Evolutionary conservation across 495 filamentous ascomycete genomes (phyloP).

Genomic region (Lineolata rhizophorae): DNA sequence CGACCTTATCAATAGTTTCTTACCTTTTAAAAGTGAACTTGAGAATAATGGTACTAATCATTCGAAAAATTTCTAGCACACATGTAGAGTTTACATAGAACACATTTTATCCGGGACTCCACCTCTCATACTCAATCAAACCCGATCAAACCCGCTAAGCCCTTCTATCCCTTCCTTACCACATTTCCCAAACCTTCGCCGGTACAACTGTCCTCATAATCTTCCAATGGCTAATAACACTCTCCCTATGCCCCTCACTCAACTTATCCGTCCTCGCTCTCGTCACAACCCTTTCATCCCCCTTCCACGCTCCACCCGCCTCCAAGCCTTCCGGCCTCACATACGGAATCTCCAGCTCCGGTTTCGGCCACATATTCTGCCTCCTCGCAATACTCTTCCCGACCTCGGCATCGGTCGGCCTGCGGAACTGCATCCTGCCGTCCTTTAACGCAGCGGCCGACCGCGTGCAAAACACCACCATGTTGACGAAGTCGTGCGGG

Average conservation of each 20-base stretch:
- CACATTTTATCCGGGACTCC: no score
- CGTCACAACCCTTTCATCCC: conserved; percentile 24
- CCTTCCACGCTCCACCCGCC: conserved; percentile 13
- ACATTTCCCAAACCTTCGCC: conserved; percentile 62
- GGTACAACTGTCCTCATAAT: conserved; percentile 81
- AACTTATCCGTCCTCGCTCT: conserved; percentile 36
- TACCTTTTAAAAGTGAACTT: no score
- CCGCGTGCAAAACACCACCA: conserved; percentile 61
- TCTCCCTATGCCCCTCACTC: conserved; percentile 44
- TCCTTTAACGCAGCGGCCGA: conserved; percentile 17
- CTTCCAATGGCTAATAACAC: conserved; percentile 67
- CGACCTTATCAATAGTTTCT: no score
- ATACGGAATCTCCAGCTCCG: conserved; percentile 44
- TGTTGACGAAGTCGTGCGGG: conserved; percentile 88
- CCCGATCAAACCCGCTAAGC: no score
- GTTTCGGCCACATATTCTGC: conserved; percentile 45
- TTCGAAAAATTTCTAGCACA: no score
- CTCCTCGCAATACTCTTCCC: conserved; percentile 46
- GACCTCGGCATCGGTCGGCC: conserved; percentile 40
- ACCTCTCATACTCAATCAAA: no score
- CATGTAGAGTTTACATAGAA: no score
- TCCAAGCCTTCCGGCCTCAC: conserved; percentile 17
- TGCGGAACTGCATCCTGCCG: conserved; percentile 43
- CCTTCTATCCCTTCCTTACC: conserved; percentile 45
- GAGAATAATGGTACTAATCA: no score